These are phyloP conservation scores for Sporothrix dimorphospora DNA, from an alignment of 2,329 filamentous ascomycete genomes.

Conservation along the genomic window DNA sequence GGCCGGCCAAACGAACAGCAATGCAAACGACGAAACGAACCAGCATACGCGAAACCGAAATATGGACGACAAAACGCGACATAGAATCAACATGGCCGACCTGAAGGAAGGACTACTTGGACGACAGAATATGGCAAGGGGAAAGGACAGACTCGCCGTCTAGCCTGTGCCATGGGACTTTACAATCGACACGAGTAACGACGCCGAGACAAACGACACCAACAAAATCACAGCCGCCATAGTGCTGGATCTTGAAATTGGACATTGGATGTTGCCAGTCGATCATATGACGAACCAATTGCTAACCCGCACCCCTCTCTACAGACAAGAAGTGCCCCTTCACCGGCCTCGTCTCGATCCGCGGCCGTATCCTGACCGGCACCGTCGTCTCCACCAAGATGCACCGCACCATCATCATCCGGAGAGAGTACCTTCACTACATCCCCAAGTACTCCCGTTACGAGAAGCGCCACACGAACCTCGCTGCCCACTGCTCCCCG, in stretches of 20 bases:
- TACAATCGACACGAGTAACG: background rate
- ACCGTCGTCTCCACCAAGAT: slow-evolving; percentile 99
- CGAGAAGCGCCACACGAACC: slow-evolving; percentile 99
- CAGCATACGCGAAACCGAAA: background rate
- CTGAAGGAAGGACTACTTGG: background rate
- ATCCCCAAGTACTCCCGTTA: slow-evolving; percentile 99
- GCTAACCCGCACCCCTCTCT: background rate
- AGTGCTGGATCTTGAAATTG: background rate
- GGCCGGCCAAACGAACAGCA: background rate
- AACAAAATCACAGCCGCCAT: background rate
- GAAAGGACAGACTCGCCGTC: background rate
- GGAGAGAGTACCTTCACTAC: slow-evolving; percentile 99
- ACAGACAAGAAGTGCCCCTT: slow-evolving; percentile 99
- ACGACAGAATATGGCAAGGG: background rate
- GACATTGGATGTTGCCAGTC: background rate
- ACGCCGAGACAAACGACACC: background rate
- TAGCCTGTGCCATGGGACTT: background rate
- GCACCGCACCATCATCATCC: slow-evolving; percentile 99
- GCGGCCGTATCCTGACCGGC: slow-evolving; percentile 99
- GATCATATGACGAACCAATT: background rate
- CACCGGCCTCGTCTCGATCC: slow-evolving; percentile 98
- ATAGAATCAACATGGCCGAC: background rate
- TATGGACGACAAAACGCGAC: background rate
- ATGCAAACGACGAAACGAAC: background rate
- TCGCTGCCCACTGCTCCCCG: slow-evolving; percentile 97